Conservation (phyloP, 2,329 filamentous ascomycete genomes). For the Botrytis fragariae region DNA sequence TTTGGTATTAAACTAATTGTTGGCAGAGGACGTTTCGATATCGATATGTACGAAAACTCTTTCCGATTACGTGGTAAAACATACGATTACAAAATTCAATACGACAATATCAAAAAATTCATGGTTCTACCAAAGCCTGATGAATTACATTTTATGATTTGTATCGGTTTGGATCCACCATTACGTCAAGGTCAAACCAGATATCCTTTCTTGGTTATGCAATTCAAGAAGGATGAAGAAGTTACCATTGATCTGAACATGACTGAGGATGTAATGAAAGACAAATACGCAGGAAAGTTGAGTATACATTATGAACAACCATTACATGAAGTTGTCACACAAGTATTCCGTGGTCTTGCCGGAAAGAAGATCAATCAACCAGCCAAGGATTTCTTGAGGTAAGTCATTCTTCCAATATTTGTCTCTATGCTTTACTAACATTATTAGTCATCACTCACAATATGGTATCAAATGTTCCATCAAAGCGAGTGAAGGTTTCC, state of each 20-base stretch:
- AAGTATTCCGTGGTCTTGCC: conserved; percentile 90
- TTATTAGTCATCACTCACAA: conserved; percentile 75
- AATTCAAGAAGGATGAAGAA: conserved; percentile 97
- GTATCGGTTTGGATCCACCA: conserved; percentile 89
- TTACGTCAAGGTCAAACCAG: conserved; percentile 95
- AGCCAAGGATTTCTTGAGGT: conserved; percentile 88
- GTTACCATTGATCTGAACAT: conserved; percentile 96
- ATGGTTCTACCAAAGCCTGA: conserved; percentile 99
- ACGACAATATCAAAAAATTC: conserved; percentile 97
- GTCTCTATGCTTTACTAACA: conserved; percentile 33
- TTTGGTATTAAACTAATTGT: conserved; percentile 30
- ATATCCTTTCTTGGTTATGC: conserved; percentile 98
- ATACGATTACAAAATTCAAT: conserved; percentile 99
- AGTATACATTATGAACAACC: conserved; percentile 89
- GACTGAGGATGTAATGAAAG: conserved; percentile 80
- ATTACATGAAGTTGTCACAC: conserved; percentile 87
- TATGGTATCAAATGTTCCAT: conserved; percentile 99
- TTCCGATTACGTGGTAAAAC: conserved; percentile 98
- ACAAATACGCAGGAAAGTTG: conserved; percentile 86
- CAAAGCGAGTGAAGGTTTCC: conserved; percentile 96
- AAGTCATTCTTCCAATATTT: conserved; percentile 34
- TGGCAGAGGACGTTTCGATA: conserved; percentile 92
- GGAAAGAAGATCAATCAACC: conserved; percentile 94
- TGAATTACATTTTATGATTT: conserved; percentile 91
- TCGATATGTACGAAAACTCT: conserved; percentile 98